Base-by-base conservation (phyloP, 306 rosid species). In the Gillenia trifoliata region DNA sequence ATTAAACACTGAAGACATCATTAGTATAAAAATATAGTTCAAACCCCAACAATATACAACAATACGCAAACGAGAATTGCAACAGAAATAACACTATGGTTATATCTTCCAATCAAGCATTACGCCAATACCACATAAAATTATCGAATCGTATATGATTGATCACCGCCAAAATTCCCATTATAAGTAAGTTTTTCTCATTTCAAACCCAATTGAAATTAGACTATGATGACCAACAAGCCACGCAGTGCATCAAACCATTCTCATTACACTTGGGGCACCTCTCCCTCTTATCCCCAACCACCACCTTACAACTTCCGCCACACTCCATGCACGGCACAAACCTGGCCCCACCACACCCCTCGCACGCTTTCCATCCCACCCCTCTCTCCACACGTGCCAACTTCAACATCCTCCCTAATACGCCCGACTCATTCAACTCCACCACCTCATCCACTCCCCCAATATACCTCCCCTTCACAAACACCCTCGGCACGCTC, bases 311-410 rank as follows among this genome's bases (percentile, higher is more conserved):
- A 12, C 97, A 87, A 23, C 97, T 91, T 6, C 97, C 97, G 1
- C 87, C 91, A 70, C 98, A 94, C 2, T 88, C 89, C 64, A 74
- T 77, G 52, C 97, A 94, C n/a, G 98, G 98, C 75, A 90, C 91
- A 26, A 94, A 91, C 69, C 97, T 79, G 0, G 78, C 91, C 43
- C 98, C 97, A 11, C 97, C 98, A 41, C 97, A 93, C 1, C 95
- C 93, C 1, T 38, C 88, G 41, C 98, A 94, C 8, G 70, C 90
- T 36, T 56, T 85, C 22, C 89, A 80, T 6, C 91, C 93, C 0
- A 79, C 30, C 4, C 96, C 97, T 38, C 86, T 92, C 92, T 90
- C 95, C 75, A 90, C 92, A 0, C 85, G 82, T 0, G 91, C 84
- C 16, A 76, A 70, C 3, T 66, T 85, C 68, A 91, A 50, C 17